Conservation (phyloP, 2,329 filamentous ascomycete genomes). For the Alternaria sp. region DNA sequence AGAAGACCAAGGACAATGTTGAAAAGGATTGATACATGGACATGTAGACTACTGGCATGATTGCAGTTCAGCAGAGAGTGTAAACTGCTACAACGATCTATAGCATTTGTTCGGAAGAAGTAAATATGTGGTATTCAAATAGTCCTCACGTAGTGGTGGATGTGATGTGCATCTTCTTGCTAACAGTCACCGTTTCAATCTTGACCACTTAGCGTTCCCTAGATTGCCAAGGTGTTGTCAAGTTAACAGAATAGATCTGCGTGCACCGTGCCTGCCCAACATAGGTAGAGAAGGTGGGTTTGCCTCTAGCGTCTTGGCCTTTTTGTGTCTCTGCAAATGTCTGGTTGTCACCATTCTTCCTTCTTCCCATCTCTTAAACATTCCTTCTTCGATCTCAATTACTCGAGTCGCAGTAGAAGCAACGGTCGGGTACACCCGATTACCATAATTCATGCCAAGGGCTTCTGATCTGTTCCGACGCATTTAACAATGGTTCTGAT, state of each 20-base stretch:
- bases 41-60: neutral
- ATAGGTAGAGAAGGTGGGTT: neutral
- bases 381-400: neutral
- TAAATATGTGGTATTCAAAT: neutral
- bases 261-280: neutral
- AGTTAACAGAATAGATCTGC: neutral
- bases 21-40: neutral
- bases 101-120: neutral
- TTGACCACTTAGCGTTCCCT: neutral
- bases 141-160: neutral
- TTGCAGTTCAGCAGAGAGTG: neutral
- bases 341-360: neutral
- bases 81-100: neutral
- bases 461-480: neutral
- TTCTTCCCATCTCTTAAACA: neutral
- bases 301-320: neutral
- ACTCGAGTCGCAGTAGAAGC: neutral
- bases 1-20: slow-evolving; percentile 16
- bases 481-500: neutral
- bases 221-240: neutral
- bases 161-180: neutral
- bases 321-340: slow-evolving; percentile 3
- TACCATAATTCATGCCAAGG: neutral
- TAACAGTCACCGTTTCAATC: neutral
- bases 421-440: neutral